Evolutionary conservation across 257 asterid species (phyloP).

Genomic region (Cinchona pubescens): DNA sequence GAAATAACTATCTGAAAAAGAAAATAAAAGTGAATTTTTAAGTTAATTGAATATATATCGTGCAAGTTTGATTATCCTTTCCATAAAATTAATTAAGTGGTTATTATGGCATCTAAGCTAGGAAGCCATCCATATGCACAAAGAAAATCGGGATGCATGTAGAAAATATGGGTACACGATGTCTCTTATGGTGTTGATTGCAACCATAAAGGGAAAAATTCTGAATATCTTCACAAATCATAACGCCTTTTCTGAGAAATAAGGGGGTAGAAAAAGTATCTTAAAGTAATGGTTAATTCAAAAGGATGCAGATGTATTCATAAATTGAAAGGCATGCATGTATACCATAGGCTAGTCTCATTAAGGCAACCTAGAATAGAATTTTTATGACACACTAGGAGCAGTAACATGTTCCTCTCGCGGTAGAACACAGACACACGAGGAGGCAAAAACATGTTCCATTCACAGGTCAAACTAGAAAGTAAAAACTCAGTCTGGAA

Average conservation of each 20-base stretch:
- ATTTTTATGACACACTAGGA: not conserved
- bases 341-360: not conserved
- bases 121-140: no score
- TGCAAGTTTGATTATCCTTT: no score
- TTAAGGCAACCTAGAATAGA: not conserved
- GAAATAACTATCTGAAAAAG: no score
- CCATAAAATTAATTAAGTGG: no score
- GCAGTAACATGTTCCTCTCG: not conserved
- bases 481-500: not conserved
- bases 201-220: no score
- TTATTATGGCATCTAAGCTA: no score
- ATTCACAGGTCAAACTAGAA: not conserved
- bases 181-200: no score
- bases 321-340: not conserved
- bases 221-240: not conserved
- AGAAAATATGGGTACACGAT: no score
- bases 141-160: no score
- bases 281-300: not conserved
- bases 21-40: no score
- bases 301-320: not conserved
- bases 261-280: not conserved
- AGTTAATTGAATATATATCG: no score
- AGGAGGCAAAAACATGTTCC: not conserved
- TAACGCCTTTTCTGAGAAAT: not conserved
- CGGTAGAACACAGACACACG: not conserved